Conservation (phyloP, 768 basidiomycete species). For the Trametes cubensis region DNA sequence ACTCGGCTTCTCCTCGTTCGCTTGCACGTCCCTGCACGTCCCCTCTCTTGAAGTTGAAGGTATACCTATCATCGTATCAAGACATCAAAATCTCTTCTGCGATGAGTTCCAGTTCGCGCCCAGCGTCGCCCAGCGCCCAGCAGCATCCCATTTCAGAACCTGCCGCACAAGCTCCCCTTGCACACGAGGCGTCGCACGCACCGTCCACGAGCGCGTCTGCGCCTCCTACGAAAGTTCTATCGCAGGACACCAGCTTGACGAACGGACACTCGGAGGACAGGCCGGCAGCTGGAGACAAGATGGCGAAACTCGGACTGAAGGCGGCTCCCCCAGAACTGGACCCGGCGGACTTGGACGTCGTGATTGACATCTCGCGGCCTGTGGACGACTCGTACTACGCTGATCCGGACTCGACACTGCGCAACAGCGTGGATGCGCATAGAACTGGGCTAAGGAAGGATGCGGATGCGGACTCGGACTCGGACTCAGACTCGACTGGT, state of each 20-base stretch:
- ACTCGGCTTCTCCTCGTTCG: too few relatives aligned
- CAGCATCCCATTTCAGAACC: neutral
- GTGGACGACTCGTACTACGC: conserved; percentile 9
- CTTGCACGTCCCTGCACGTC: too few relatives aligned
- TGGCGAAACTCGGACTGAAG: conserved; percentile 19
- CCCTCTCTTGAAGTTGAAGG: too few relatives aligned
- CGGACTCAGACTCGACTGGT: neutral
- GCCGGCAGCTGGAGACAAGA: conserved; percentile 3
- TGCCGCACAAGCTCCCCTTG: neutral
- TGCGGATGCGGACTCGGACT: neutral
- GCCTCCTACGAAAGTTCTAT: conserved; percentile 7
- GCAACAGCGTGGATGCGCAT: conserved; percentile 9
- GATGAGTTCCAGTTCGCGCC: conserved; percentile 4
- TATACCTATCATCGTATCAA: too few relatives aligned
- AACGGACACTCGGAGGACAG: neutral
- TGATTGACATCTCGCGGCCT: conserved; percentile 15
- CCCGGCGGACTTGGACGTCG: conserved; percentile 8
- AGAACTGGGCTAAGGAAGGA: neutral
- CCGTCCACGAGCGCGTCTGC: conserved; percentile 15
- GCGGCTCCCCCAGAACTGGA: conserved; percentile 13
- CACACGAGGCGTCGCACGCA: conserved; percentile 7
- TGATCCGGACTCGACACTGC: conserved; percentile 22
- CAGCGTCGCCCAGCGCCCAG: neutral
- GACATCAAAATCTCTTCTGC: too few relatives aligned
- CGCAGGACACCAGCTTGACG: neutral